Percentiles rank a stretch among this genome's conserved stretches.
Conservation (phyloP, 1,139 yeast species). For the Starmera stellimalicola region DNA sequence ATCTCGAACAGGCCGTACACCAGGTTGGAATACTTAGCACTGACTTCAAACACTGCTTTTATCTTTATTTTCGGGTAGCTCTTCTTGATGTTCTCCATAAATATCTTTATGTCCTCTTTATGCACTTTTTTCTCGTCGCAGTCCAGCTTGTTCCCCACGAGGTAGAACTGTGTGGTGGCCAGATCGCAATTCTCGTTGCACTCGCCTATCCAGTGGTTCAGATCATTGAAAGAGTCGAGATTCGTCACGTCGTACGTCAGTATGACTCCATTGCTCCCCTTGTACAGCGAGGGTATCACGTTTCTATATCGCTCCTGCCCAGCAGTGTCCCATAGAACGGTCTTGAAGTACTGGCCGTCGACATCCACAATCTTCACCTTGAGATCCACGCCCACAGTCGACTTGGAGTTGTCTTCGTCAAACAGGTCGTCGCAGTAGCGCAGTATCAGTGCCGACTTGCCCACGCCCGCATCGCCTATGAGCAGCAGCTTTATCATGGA, state of each 20-base stretch:
- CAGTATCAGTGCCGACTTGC: slow-evolving; percentile 32
- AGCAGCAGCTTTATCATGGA: slow-evolving; percentile 27
- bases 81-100: slow-evolving; percentile 13
- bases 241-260: slow-evolving; percentile 55
- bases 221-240: slow-evolving; percentile 40
- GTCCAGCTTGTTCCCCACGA: slow-evolving; percentile 36
- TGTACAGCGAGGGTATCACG: slow-evolving; percentile 49
- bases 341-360: slow-evolving; percentile 47
- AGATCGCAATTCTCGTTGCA: slow-evolving; percentile 26
- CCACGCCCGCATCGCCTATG: slow-evolving; percentile 34
- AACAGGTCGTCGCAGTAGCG: slow-evolving; percentile 28
- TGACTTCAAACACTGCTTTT: slow-evolving; percentile 24
- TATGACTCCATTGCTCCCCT: slow-evolving; percentile 56
- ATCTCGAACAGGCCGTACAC: slow-evolving; percentile 18
- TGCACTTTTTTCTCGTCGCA: slow-evolving; percentile 17
- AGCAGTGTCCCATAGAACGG: slow-evolving; percentile 51
- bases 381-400: slow-evolving; percentile 59
- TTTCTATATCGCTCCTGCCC: slow-evolving; percentile 54
- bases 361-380: slow-evolving; percentile 52
- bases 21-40: slow-evolving; percentile 20
- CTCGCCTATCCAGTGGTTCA: slow-evolving; percentile 34
- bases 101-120: slow-evolving; percentile 17
- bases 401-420: slow-evolving; percentile 18
- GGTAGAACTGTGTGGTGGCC: slow-evolving; percentile 24
- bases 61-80: slow-evolving; percentile 17